These are phyloP conservation scores for Arachis monticola DNA, from an alignment of 331 rosid species.

Conservation along the genomic window DNA sequence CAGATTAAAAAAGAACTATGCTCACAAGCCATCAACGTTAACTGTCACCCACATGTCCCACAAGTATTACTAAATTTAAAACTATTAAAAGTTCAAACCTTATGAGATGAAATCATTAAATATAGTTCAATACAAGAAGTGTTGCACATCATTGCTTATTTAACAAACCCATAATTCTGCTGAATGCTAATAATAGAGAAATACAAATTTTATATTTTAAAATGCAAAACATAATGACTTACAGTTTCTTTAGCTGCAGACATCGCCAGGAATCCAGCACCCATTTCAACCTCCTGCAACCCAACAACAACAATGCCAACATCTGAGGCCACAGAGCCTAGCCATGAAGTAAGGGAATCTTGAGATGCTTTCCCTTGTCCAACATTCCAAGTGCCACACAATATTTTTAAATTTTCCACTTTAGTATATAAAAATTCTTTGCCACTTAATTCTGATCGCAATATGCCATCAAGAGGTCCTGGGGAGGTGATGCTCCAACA, in stretches of 20 bases:
- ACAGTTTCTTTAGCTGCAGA: conserved; percentile 99
- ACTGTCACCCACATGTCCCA: conserved; percentile 6
- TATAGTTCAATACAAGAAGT: conserved; percentile 4
- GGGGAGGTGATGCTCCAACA: conserved; percentile 94
- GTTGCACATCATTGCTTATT: conserved; percentile 29
- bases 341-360: conserved; percentile 91
- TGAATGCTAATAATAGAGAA: conserved; percentile 19
- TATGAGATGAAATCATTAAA: conserved; percentile 1
- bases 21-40: conserved; percentile 4
- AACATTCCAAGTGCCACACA: conserved; percentile 97
- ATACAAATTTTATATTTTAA: conserved; percentile 19
- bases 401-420: conserved; percentile 73
- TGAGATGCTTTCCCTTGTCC: conserved; percentile 97
- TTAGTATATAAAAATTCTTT: conserved; percentile 85
- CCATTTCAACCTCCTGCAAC: conserved; percentile 99
- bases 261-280: conserved; percentile 98
- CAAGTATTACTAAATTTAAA: conserved; percentile 17
- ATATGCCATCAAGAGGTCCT: conserved; percentile 79
- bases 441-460: conserved; percentile 74
- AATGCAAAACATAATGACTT: conserved; percentile 44
- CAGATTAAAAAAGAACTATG: conserved; percentile 12
- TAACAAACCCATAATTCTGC: conserved; percentile 2
- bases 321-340: conserved; percentile 78
- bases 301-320: conserved; percentile 90
- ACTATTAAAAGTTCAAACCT: conserved; percentile 17